Base-by-base conservation (phyloP, 345 rosid species). In the Diplotaxis tenuifolia region DNA sequence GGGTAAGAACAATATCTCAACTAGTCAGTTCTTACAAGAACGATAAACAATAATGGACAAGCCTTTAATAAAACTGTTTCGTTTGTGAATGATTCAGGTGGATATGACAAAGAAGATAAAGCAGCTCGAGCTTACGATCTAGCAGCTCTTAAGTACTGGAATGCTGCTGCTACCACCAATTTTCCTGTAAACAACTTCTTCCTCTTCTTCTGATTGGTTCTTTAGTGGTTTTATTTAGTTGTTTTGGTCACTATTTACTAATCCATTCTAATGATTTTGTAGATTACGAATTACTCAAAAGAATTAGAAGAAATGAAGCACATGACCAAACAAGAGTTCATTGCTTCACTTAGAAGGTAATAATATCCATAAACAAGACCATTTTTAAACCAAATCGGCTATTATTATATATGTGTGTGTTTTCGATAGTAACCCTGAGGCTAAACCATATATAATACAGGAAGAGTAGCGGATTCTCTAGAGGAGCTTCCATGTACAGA, bases 91-190 rank as follows among this genome's bases (percentile, higher is more conserved):
- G 52, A 25, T 15, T 79, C 53, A 95, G 99, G 99, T 78, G 99
- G 99, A 58, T 95, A 95, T 85, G 99, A 95, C 67, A 95, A 90
- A 78, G 98, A 95, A 83, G 99, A 92, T 31, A 95, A 92, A 83
- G 99, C 99, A 21, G 97, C 99, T 19, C 83, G 94, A 63, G 92
- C 99, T 58, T 95, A 95, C 64, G 97, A 95, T 82, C 79, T 94
- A 79, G 98, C 98, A 15, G 97, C 98, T 73, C 78, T 91, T 16
- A 94, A 94, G 47, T 94, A 95, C 80, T 95, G 99, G 99, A 96
- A 96, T 64, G 83, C 89, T 55, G 78, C 94, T 29, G 96, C 98
- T 19, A 92, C 99, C 40, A 95, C 92, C 80, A 95, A 95, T 73
- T 95, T 87, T 73, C 89, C 92, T 28, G 99, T 95, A 89, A 75